Percentiles rank a stretch among this genome's conserved stretches.
phyloP scores from a whole-genome alignment of 257 asterid genomes.

The Penstemon davidsonii region DNA sequence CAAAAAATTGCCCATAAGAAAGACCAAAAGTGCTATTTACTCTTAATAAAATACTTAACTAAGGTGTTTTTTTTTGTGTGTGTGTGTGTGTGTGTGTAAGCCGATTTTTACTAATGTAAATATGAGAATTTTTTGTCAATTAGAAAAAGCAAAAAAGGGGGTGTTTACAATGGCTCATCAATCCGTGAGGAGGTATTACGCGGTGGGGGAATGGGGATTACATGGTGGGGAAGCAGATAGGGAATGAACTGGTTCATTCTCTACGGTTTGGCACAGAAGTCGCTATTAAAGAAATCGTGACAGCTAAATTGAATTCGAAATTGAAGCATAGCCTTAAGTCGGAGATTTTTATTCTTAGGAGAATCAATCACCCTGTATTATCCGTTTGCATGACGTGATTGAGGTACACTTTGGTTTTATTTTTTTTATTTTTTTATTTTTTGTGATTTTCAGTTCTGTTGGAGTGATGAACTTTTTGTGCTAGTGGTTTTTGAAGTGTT shows the following conservation, averaged over 20 bases:
- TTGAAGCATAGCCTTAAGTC: conserved; percentile 80
- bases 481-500: too few species aligned
- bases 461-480: too few species aligned
- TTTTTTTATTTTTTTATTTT: too few species aligned
- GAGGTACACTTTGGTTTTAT: conserved; percentile 44
- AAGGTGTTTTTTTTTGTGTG: too few species aligned
- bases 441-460: too few species aligned
- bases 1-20: too few species aligned
- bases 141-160: too few species aligned
- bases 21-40: too few species aligned
- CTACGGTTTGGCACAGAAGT: conserved; percentile 98
- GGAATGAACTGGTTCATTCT: conserved; percentile 83
- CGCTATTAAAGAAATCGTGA: conserved; percentile 84
- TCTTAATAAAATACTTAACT: too few species aligned
- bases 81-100: too few species aligned
- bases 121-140: too few species aligned
- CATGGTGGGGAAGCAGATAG: conserved; percentile 71
- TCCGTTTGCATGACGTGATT: conserved; percentile 89
- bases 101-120: too few species aligned
- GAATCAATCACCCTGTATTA: conserved; percentile 84
- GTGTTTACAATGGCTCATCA: conserved; percentile 49
- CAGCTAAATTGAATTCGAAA: conserved; percentile 59
- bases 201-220: conserved; percentile 65
- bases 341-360: conserved; percentile 77
- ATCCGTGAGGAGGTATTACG: conserved; percentile 43